These are phyloP conservation scores for Camellia japonica DNA, from an alignment of 148 eudicot species.

Conservation along the genomic window DNA sequence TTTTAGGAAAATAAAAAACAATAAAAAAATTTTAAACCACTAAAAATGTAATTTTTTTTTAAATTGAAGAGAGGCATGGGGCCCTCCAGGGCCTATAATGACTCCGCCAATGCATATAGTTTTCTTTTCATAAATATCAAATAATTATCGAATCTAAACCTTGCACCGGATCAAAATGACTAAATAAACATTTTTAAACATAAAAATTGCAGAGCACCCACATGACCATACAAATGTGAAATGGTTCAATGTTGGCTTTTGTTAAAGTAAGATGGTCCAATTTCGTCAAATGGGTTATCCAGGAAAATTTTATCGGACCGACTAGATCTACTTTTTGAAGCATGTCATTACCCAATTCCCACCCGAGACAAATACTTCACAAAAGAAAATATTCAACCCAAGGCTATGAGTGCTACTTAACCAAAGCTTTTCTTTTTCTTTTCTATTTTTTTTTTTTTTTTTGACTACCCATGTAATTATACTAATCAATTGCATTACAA, in stretches of 20 bases:
- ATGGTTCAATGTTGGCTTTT: not conserved
- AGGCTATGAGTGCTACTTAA: not conserved
- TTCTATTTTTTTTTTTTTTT: not conserved
- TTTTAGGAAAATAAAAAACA: no score
- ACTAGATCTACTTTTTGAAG: not conserved
- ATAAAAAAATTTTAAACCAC: no score
- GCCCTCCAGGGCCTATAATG: no score
- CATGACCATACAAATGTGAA: not conserved
- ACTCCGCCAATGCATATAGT: no score
- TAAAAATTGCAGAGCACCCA: not conserved
- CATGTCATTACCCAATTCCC: not conserved
- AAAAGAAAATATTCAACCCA: not conserved
- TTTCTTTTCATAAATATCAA: no score
- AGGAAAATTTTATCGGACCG: not conserved
- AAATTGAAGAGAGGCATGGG: no score
- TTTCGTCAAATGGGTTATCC: constrained; percentile 5
- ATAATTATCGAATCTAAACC: no score
- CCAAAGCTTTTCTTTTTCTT: not conserved
- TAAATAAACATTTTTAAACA: not conserved
- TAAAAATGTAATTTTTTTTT: no score
- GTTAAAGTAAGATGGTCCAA: not conserved
- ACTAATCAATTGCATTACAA: no score
- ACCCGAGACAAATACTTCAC: constrained; percentile 8
- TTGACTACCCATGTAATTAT: no score
- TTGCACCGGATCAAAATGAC: not conserved